Evolutionary conservation across 495 filamentous ascomycete species (phyloP), one percentile per base, ranked within the genome.

Genomic region (Neurospora sp.): DNA sequence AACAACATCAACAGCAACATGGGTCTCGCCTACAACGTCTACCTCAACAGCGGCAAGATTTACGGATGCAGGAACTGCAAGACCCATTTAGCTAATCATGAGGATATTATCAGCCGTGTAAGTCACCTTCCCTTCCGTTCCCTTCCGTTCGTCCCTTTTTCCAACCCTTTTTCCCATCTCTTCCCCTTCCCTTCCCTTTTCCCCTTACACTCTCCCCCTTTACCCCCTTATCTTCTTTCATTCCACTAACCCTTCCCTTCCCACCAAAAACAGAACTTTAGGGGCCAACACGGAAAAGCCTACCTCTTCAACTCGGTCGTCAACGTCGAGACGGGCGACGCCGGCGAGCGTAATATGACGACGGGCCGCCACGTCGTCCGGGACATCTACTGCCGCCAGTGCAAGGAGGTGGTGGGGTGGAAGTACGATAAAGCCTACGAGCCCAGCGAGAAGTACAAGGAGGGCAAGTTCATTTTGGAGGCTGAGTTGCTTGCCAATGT

Each of bases 351-450:
- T 75, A 97, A 91, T 87, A 99, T 99, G 96, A 99, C 96, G n/a
- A 99, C 96, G 3, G 96, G 96, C 68, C 87, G 91, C 42, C 96
- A 99, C 80, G 86, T 98, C 41, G 96, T 99, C 53, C 90, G 96
- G 68, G 96, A 99, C 81, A 97, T 99, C 77, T 81, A 81, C 48
- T 99, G 96, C 83, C 85, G 90, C 70, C 91, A 95, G 83, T 99
- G 96, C 89, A 91, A 90, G 76, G 91, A 92, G 80, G 92, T 91
- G 69, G 96, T 99, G 70, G 96, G 96, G 35, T 99, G 96, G 96
- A 99, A 97, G 84, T 99, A 99, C 83, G 96, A 99, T 82, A 96
- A 96, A 83, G 96, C 96, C 39, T 98, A 90, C 78, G 96, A 99
- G 87, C 77, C 83, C 66, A 88, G 84, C 73, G 95, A 99, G 88